Evolutionary conservation across 225 moss, liverwort and hornwort species (phyloP).

Genomic region (Physcomitrium patens): DNA sequence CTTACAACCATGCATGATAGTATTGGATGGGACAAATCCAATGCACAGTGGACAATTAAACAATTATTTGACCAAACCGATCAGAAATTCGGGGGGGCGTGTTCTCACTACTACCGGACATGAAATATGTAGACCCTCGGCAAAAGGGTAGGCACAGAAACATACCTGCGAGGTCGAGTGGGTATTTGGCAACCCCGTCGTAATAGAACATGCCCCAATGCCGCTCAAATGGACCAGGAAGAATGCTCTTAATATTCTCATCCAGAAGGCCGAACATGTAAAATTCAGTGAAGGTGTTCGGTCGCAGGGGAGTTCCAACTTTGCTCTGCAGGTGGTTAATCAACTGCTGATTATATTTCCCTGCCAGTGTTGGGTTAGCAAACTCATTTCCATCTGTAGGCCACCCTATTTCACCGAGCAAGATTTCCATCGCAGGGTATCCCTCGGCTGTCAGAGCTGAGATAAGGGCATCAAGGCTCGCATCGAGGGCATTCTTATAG

Average conservation of each 20-base stretch:
- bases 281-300: constrained; percentile 38
- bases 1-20: no score
- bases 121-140: no score
- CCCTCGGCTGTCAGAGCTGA: constrained; percentile 62
- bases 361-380: constrained; percentile 38
- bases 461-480: constrained; percentile 70
- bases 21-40: no score
- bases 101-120: no score
- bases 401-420: constrained; percentile 71
- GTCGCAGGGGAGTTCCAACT: constrained; percentile 51
- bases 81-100: no score
- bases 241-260: constrained; percentile 58
- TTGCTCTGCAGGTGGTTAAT: constrained; percentile 52
- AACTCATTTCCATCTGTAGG: constrained; percentile 42
- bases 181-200: constrained; percentile 52
- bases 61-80: no score
- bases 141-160: not conserved
- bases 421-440: constrained; percentile 68
- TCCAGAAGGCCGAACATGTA: constrained; percentile 58
- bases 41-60: no score
- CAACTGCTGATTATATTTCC: constrained; percentile 49
- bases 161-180: constrained; percentile 49
- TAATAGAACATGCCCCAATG: constrained; percentile 59
- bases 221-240: constrained; percentile 58
- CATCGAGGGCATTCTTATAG: constrained; percentile 83